These are phyloP conservation scores for Apiotrichum veenhuisii DNA, from an alignment of 1,284 basidiomycete species.

Conservation along the genomic window DNA sequence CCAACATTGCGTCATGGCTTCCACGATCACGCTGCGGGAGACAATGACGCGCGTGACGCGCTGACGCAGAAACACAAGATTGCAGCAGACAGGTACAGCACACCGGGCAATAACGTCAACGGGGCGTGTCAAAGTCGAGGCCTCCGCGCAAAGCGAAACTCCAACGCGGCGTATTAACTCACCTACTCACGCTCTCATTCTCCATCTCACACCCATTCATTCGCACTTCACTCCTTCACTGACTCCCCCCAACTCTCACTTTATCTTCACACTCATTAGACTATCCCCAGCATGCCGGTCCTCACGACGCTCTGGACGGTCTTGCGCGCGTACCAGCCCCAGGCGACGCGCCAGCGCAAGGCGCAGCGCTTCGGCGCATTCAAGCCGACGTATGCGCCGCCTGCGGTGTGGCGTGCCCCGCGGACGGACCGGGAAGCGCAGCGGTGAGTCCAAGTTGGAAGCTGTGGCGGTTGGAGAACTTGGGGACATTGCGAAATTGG, in stretches of 20 bases:
- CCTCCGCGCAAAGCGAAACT: no score
- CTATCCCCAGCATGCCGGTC: not conserved
- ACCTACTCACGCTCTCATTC: no score
- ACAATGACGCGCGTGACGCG: no score
- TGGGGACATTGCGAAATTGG: no score
- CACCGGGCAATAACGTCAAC: no score
- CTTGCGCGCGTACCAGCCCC: slow-evolving; percentile 30
- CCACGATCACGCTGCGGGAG: no score
- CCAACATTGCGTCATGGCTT: no score
- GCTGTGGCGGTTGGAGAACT: not conserved
- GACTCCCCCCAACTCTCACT: not conserved
- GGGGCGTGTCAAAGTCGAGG: no score
- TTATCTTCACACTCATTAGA: not conserved
- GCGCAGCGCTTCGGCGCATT: slow-evolving; percentile 44
- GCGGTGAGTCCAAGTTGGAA: slow-evolving; percentile 33
- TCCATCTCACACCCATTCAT: no score
- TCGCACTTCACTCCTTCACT: not conserved
- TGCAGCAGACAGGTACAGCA: no score
- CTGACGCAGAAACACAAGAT: no score
- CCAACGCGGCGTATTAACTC: no score
- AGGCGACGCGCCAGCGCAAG: slow-evolving; percentile 25
- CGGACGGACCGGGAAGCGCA: slow-evolving; percentile 44
- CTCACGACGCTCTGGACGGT: slow-evolving; percentile 28
- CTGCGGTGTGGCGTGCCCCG: slow-evolving; percentile 32
- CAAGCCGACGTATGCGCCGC: slow-evolving; percentile 37